These are phyloP conservation scores for Globisporangium cylindrosporum DNA, from an alignment of 352 stramenopile species.

Conservation along the genomic window DNA sequence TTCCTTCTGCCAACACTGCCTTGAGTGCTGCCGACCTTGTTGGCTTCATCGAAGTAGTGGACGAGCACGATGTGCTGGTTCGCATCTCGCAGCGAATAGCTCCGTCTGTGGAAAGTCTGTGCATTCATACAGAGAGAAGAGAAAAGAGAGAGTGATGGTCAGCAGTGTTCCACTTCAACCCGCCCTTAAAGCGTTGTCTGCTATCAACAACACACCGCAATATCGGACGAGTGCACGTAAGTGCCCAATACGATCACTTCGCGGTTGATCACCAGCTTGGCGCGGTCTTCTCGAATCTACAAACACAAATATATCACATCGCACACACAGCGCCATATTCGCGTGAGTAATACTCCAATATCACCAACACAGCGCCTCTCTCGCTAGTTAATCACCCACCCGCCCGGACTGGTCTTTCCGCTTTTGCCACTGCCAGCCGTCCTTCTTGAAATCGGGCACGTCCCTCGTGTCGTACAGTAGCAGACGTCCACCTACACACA, in stretches of 20 bases:
- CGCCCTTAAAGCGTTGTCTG: too few species aligned
- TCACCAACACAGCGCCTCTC: background rate
- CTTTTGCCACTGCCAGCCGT: constrained; percentile 85
- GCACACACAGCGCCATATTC: background rate
- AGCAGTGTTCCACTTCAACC: too few species aligned
- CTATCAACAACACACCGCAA: constrained; percentile 33
- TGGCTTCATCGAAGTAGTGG: constrained; percentile 82
- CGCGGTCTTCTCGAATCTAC: constrained; percentile 75
- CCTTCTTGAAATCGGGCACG: constrained; percentile 80
- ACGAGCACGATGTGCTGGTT: constrained; percentile 76
- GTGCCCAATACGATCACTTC: constrained; percentile 76
- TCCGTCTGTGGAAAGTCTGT: constrained; percentile 83
- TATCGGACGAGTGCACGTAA: constrained; percentile 82
- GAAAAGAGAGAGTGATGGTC: too few species aligned
- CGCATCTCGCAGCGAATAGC: constrained; percentile 70
- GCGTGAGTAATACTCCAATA: background rate
- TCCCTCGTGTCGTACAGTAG: constrained; percentile 66
- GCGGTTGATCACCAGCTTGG: constrained; percentile 84
- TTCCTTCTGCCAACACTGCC: background rate
- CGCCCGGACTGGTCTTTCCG: constrained; percentile 79
- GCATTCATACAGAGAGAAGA: background rate
- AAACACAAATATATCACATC: background rate
- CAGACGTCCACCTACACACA: constrained; percentile 52
- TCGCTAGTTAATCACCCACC: constrained; percentile 20
- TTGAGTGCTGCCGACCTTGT: constrained; percentile 34